These are phyloP conservation scores for Corymbia calophylla DNA, from an alignment of 441 rosid species.

Conservation along the genomic window DNA sequence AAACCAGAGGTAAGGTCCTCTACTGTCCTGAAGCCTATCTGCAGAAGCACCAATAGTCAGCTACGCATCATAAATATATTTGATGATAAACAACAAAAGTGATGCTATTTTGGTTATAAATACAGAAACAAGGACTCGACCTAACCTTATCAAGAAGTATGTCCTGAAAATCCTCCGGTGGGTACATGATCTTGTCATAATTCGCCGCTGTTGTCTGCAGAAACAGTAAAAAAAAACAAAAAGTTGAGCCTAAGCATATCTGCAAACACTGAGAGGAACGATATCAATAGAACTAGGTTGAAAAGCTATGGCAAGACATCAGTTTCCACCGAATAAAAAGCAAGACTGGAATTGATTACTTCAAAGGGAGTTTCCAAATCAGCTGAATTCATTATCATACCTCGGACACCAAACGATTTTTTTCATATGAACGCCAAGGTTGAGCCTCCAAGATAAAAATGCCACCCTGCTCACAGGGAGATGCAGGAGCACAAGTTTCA, in stretches of 20 bases:
- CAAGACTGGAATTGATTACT: not conserved
- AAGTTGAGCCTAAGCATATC: not conserved
- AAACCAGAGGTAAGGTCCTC: constrained; percentile 63
- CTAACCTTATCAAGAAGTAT: constrained; percentile 89
- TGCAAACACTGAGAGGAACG: not conserved
- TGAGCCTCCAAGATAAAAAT: constrained; percentile 86
- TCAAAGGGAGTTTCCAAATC: not conserved
- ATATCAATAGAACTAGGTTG: not conserved
- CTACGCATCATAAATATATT: not conserved
- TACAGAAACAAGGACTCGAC: not conserved
- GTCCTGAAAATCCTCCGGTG: constrained; percentile 56
- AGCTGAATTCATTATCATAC: constrained; percentile 13
- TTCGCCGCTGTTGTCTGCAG: constrained; percentile 63
- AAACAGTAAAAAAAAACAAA: not conserved
- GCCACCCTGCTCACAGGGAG: constrained; percentile 62
- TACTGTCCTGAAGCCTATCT: constrained; percentile 84
- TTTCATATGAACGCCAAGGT: constrained; percentile 92
- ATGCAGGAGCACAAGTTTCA: not conserved
- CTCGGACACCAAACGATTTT: constrained; percentile 71
- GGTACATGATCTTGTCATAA: constrained; percentile 33
- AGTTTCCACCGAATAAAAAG: not conserved
- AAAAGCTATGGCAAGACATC: not conserved
- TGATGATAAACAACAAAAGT: not conserved
- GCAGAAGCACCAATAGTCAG: constrained; percentile 8
- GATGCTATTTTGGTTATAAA: not conserved